Percentiles rank a stretch among this genome's conserved stretches.
These are phyloP conservation scores for Ophiostoma australiae DNA, from an alignment of 2,329 filamentous ascomycete genomes.

Conservation along the genomic window DNA sequence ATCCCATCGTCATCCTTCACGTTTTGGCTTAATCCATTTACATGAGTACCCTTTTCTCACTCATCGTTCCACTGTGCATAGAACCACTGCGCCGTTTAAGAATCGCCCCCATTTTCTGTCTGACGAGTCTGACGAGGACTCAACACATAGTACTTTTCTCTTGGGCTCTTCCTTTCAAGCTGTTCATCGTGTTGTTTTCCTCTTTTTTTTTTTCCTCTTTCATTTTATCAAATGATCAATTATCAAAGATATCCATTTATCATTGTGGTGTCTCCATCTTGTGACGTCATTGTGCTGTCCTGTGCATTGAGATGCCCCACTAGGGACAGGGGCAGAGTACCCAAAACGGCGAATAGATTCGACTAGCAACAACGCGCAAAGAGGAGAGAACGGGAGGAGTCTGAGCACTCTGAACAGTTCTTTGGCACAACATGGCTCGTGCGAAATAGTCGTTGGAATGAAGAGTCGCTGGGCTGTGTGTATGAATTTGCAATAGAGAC, in stretches of 20 bases:
- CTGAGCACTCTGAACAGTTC: background rate
- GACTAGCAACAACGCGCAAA: background rate
- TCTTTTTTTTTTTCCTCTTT: background rate
- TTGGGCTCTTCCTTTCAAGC: background rate
- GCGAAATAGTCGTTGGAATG: too few species aligned
- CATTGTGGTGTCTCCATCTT: background rate
- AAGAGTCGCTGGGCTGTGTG: background rate
- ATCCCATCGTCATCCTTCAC: background rate
- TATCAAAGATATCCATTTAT: background rate
- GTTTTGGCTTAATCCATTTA: background rate
- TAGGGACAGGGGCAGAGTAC: background rate
- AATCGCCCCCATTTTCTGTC: background rate
- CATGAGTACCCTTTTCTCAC: background rate
- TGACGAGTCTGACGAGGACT: constrained; percentile 3
- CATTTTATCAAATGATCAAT: background rate
- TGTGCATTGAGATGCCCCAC: constrained; percentile 4
- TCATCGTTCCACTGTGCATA: background rate
- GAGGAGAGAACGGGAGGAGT: background rate
- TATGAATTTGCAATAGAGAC: background rate
- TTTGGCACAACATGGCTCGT: too few species aligned
- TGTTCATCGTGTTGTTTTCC: background rate
- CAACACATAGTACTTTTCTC: background rate
- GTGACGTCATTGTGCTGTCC: constrained; percentile 11
- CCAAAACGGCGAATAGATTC: background rate
- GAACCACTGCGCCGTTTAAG: background rate